Percentiles rank a stretch among this genome's conserved stretches.
Conservation (phyloP, 257 asterid species). For the Paulownia fortunei region DNA sequence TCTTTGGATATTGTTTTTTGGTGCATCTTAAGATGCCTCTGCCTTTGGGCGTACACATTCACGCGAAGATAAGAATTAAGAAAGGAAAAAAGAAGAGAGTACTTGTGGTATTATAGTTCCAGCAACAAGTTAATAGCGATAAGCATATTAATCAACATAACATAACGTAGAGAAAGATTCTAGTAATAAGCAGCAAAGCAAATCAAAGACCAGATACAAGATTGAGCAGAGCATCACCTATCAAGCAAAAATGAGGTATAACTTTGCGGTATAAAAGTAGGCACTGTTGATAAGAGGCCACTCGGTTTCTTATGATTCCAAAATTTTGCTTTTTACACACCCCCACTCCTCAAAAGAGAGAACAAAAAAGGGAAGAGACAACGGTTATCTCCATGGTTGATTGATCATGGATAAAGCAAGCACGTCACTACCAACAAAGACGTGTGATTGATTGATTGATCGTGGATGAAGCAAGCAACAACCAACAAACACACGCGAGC, state of each 20-base stretch:
- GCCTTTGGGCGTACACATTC: too few relatives aligned
- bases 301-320: not conserved
- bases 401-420: not conserved
- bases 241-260: constrained; percentile 24
- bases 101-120: too few relatives aligned
- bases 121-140: not conserved
- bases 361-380: not conserved
- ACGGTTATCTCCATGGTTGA: not conserved
- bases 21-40: too few relatives aligned
- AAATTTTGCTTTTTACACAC: constrained; percentile 10
- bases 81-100: too few relatives aligned
- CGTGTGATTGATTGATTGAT: not conserved
- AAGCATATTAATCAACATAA: not conserved
- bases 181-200: constrained; percentile 1
- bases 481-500: not conserved
- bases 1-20: too few relatives aligned
- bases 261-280: not conserved
- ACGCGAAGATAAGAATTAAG: too few relatives aligned
- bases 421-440: not conserved
- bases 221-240: not conserved
- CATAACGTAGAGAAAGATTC: not conserved
- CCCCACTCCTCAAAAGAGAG: not conserved
- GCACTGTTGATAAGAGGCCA: not conserved
- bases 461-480: not conserved
- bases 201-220: not conserved